Evolutionary conservation across 192 early-diverging fungal species (phyloP).

Genomic region (Coemansia sp.): DNA sequence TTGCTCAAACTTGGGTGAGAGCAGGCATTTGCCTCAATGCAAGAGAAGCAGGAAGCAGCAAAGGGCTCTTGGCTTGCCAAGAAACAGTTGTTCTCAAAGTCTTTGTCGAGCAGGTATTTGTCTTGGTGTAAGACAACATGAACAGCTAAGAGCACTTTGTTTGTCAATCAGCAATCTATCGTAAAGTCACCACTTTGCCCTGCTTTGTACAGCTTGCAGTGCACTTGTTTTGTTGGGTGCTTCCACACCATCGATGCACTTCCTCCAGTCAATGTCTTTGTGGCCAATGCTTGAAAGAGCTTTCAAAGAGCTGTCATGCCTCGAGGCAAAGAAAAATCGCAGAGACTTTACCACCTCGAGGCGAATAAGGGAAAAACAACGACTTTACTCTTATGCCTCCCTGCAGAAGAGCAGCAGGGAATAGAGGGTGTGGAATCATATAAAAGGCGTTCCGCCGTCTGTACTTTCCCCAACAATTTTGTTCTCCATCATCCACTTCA

Average conservation of each 20-base stretch:
- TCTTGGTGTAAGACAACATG: no score
- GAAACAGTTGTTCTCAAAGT: background rate
- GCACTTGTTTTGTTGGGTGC: background rate
- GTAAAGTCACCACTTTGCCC: no score
- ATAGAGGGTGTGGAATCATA: background rate
- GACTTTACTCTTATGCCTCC: background rate
- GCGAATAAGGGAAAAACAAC: no score
- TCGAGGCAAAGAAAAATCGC: background rate
- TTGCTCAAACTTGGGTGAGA: background rate
- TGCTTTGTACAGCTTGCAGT: no score
- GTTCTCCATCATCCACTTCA: background rate
- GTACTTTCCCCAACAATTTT: background rate
- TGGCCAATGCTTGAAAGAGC: background rate
- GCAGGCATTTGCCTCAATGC: background rate
- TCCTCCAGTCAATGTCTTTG: background rate
- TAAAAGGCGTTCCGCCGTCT: background rate
- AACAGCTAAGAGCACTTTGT: no score
- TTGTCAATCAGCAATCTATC: no score
- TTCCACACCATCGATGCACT: background rate
- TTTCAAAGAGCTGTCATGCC: background rate
- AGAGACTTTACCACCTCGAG: no score
- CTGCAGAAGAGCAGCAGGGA: background rate
- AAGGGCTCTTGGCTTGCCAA: background rate
- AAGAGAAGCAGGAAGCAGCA: background rate
- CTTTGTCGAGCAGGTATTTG: background rate